Base-by-base conservation (phyloP, 768 basidiomycete species). In the Lentinula edodes region DNA sequence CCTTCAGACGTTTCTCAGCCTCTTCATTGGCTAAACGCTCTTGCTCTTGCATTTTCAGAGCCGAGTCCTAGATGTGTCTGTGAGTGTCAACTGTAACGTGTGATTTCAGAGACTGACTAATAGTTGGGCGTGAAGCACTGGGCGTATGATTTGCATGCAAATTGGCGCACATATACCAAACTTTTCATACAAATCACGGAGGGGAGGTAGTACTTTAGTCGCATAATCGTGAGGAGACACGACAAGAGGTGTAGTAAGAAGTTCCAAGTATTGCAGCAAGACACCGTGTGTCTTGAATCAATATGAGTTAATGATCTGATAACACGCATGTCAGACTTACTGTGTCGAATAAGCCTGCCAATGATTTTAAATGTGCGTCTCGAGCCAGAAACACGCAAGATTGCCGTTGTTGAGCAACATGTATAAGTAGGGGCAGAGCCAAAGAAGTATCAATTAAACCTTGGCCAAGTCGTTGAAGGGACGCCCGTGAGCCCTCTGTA, bases 131-230 rank as follows among this genome's bases (percentile, higher is more conserved):
- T 90, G 85, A 48, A 91, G 77, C 58, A 90, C 87, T 13, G 96
- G 95, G 15, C 97, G 85, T 42, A 93, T 83, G 61, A 98, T 89
- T 70, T 95, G 93, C 91, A 98, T 97, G 58, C 94, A 93, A 60
- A 97, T 88, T 12, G 91, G 84, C 41, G 90, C 85, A 62, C 87
- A 85, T 50, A 99, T 85, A 6, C 89, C 91, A 72, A 90, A 98
- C 42, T 80, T 79, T 56, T 82, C 78, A 57, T 87, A 87, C 8
- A 98, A 81, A 34, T 91, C 89, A 1, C 76, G 74, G 9, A 97
- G 76, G 16, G 90, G 75, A 5, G 96, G 95, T 6, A 95, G 74
- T 23, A 93, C 77, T 66, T 82, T 85, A 46, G 80, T 80, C 16
- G 87, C 84, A 67, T 95, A 95, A 59, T 92, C 89, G 60, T 87